Evolutionary conservation across 1,139 yeast genomes (phyloP), one percentile per base, ranked within the genome.

Genomic region (Candida tropicalis): DNA sequence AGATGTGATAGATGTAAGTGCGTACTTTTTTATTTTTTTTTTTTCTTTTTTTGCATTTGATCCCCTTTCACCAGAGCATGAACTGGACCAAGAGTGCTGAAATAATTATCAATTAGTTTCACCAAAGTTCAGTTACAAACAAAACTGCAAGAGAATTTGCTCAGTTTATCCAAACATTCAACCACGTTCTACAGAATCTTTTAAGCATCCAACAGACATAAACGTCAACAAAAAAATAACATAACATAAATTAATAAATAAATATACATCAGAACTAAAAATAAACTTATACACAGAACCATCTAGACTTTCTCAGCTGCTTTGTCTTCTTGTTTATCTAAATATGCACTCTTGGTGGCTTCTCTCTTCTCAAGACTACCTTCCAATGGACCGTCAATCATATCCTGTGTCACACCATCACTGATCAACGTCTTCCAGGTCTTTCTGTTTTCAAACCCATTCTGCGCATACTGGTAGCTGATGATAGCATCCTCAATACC

Each of bases 371-470:
- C 66, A 26, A 60, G 55, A 42, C 60, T 62, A 13, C 77, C 76
- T 36, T 64, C 52, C 53, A 72, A 64, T 33, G 66, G 68, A 26
- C 69, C 68, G 42, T 70, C 63, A 36, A 72, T 61, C 77, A 72
- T 70, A n/a, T 69, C 72, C 31, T 68, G 60, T 25, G 75, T 71
- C 16, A 83, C 82, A 51, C 89, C 89, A 41, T 66, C 61, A 48
- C 82, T 79, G 50, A 87, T 86, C 55, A 82, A 73, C 26, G 88
- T 76, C 43, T 68, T 70, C 95, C 96, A 88, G 28, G 78, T 73
- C 45, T 65, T 73, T 35, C 87, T 78, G 38, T 80, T 76, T 59
- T 84, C 95, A 58, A 89, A 89, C 1, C 95, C 95, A 59, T 87
- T 86, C 35, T 68, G 60, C 35, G 81, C 85, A 44, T 66, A 62